Evolutionary conservation across 148 eudicot genomes (phyloP).

Genomic region (Rhododendron griersonianum): DNA sequence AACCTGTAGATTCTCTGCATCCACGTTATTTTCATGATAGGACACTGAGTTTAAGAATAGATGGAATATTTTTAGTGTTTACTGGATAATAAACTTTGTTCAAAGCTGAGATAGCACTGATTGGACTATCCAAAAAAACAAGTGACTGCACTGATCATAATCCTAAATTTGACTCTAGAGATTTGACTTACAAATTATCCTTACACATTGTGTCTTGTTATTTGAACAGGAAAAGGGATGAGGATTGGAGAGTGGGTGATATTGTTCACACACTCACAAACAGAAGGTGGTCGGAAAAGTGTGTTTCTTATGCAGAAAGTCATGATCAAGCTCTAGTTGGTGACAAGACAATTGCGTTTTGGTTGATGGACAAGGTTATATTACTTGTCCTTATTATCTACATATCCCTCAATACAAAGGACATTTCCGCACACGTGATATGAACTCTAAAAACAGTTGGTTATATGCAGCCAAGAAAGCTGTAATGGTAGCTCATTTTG

Average conservation of each 20-base stretch:
- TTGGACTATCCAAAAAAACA: neutral
- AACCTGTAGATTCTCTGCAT: neutral
- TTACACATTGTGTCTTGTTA: neutral
- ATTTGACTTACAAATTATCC: neutral
- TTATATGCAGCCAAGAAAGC: neutral
- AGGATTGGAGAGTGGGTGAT: slow-evolving; percentile 97
- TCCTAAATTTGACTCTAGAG: neutral
- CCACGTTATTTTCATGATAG: neutral
- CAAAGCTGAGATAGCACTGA: neutral
- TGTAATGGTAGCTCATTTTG: neutral
- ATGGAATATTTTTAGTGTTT: neutral
- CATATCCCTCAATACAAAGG: neutral
- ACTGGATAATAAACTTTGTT: neutral
- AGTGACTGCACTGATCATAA: neutral
- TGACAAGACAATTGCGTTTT: slow-evolving; percentile 97
- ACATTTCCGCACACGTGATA: neutral
- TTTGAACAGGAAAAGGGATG: slow-evolving; percentile 70
- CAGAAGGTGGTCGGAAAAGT: slow-evolving; percentile 93
- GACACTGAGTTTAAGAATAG: neutral
- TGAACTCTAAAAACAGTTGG: neutral
- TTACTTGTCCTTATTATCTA: neutral
- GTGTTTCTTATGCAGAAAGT: slow-evolving; percentile 94
- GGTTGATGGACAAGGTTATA: slow-evolving; percentile 98
- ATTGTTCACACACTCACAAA: slow-evolving; percentile 73
- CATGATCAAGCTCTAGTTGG: slow-evolving; percentile 99